These are phyloP conservation scores for Glarea lozoyensis DNA, from an alignment of 495 filamentous ascomycete species.

Conservation along the genomic window DNA sequence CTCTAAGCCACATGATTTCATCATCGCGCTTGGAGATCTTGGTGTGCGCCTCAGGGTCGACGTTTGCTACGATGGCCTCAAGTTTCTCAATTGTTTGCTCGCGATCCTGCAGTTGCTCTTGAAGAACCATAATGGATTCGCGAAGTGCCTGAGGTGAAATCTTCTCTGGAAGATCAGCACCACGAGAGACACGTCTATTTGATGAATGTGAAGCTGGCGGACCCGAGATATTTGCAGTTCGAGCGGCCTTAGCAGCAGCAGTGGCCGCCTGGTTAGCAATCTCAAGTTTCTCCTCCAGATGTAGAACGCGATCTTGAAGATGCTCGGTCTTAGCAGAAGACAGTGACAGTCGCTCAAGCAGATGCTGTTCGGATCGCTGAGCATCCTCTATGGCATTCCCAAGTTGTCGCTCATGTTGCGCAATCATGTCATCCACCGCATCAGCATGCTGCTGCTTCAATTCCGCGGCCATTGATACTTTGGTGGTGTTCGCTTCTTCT, in stretches of 20 bases:
- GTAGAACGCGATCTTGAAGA: conserved; percentile 68
- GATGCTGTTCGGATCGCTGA: conserved; percentile 56
- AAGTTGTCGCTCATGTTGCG: conserved; percentile 66
- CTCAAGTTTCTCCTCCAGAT: conserved; percentile 83
- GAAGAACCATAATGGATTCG: conserved; percentile 90
- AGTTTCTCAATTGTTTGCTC: conserved; percentile 82
- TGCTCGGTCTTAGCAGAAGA: conserved; percentile 72
- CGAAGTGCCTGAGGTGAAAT: conserved; percentile 89
- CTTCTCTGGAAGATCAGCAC: conserved; percentile 61
- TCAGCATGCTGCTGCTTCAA: conserved; percentile 62
- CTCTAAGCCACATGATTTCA: conserved; percentile 93
- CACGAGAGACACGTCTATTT: conserved; percentile 27
- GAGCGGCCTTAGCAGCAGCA: conserved; percentile 68
- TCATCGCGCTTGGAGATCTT: conserved; percentile 84
- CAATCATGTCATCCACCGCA: conserved; percentile 53
- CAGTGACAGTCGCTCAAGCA: conserved; percentile 62
- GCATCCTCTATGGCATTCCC: conserved; percentile 64
- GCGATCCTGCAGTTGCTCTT: conserved; percentile 92
- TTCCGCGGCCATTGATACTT: conserved; percentile 57
- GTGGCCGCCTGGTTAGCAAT: conserved; percentile 84
- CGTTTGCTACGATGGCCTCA: conserved; percentile 54
- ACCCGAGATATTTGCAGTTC: conserved; percentile 15
- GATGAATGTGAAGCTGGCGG: neutral
- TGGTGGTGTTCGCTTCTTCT: conserved; percentile 60
- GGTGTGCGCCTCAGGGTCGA: conserved; percentile 63